Evolutionary conservation across 1,284 basidiomycete genomes (phyloP).

Genomic region (Moesziomyces sp.): DNA sequence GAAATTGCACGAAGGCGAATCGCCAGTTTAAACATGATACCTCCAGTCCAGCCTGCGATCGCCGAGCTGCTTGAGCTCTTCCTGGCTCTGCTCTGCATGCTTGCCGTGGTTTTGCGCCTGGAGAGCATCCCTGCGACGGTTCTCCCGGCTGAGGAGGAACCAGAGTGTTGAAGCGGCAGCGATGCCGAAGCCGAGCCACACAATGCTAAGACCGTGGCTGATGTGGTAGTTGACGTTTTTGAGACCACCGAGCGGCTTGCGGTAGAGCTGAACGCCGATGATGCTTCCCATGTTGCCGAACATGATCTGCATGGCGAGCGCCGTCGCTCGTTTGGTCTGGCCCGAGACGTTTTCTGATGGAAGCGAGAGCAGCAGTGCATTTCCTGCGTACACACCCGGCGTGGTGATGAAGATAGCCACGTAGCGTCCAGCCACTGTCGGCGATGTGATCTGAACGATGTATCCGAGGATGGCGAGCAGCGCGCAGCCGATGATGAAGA

Average conservation of each 20-base stretch:
- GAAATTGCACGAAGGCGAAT: too few relatives aligned
- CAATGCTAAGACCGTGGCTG: constrained; percentile 70
- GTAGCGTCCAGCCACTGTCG: constrained; percentile 74
- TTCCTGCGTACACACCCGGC: constrained; percentile 75
- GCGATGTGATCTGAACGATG: constrained; percentile 74
- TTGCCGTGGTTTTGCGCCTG: constrained; percentile 9
- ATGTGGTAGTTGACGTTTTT: constrained; percentile 73
- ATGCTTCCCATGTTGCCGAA: constrained; percentile 77
- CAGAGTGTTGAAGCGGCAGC: constrained; percentile 72
- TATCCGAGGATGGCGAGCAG: constrained; percentile 75
- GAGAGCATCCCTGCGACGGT: constrained; percentile 65
- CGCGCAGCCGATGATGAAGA: constrained; percentile 74
- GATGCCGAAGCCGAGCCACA: constrained; percentile 69
- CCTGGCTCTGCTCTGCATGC: not conserved
- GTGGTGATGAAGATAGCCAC: constrained; percentile 75
- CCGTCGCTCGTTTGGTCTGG: constrained; percentile 77
- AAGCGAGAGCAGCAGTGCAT: constrained; percentile 72
- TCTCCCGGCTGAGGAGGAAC: constrained; percentile 73
- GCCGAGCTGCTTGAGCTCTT: constrained; percentile 20
- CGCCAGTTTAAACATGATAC: constrained; percentile 23
- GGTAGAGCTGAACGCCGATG: constrained; percentile 72
- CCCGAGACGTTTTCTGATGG: constrained; percentile 79
- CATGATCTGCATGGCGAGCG: constrained; percentile 76
- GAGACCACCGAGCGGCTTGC: constrained; percentile 70
- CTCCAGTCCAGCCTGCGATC: constrained; percentile 40